Conservation (phyloP, 2,329 filamentous ascomycete genomes). For the Paraphaeosphaeria sporulosa region DNA sequence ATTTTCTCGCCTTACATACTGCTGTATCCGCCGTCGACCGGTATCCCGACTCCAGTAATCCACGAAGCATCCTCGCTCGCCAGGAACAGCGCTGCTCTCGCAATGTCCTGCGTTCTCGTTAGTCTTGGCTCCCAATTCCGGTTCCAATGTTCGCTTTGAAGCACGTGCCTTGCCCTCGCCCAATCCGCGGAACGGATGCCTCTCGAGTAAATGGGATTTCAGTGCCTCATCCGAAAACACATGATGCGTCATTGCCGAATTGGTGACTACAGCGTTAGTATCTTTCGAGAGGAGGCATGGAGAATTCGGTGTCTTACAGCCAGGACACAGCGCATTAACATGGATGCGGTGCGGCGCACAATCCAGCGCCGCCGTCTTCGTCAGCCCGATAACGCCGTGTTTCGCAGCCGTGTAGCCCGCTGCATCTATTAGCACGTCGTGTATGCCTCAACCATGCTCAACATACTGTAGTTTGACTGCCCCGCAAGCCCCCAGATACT, state of each 20-base stretch:
- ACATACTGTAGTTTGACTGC: slow-evolving; percentile 31
- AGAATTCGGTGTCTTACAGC: slow-evolving; percentile 47
- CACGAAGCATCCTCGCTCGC: slow-evolving; percentile 57
- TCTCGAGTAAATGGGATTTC: slow-evolving; percentile 14
- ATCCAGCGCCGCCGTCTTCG: slow-evolving; percentile 58
- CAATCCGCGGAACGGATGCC: slow-evolving; percentile 42
- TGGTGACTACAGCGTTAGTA: slow-evolving; percentile 26
- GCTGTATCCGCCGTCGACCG: slow-evolving; percentile 57
- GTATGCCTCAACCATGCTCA: too few relatives aligned
- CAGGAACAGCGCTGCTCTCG: slow-evolving; percentile 53
- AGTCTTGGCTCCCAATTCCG: neutral
- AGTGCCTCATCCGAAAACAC: slow-evolving; percentile 22
- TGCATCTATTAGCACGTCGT: neutral
- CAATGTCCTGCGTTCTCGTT: slow-evolving; percentile 40
- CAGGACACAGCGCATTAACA: slow-evolving; percentile 63
- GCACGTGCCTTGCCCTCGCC: slow-evolving; percentile 19
- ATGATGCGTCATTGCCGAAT: slow-evolving; percentile 30
- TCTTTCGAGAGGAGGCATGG: neutral
- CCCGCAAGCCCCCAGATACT: slow-evolving; percentile 59
- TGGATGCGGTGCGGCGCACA: slow-evolving; percentile 60
- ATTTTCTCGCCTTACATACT: slow-evolving; percentile 23
- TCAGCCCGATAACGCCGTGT: slow-evolving; percentile 60
- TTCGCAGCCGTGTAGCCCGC: slow-evolving; percentile 58
- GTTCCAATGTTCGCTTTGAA: neutral
- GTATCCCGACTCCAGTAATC: slow-evolving; percentile 55